Base-by-base conservation (phyloP, 2,329 filamentous ascomycete genomes). In the Pyrenophora teres region DNA sequence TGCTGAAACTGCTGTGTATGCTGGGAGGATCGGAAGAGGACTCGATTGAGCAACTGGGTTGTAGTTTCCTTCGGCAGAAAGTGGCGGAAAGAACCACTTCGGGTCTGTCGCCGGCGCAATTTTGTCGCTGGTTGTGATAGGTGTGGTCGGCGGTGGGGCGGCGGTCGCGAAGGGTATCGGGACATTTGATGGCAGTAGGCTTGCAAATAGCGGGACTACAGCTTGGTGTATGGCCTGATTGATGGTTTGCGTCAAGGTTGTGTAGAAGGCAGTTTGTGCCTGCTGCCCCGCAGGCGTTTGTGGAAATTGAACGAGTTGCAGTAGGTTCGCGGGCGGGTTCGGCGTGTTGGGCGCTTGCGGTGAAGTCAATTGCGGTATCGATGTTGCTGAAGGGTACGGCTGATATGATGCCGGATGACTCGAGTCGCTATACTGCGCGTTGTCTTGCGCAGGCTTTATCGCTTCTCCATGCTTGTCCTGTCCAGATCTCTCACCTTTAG, bases 201-300 rank as follows among this genome's bases (percentile, higher is more conserved):
- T 56, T 3, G 59, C 27, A 30, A 30, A 30, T 30, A 30, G 38
- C 21, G 37, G 43, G 15, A 27, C 49, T 21, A 67, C 62, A 9
- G 65, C 64, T 51, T 66, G 63, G n/a, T 63, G 57, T 2, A 68
- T 52, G 15, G 60, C 62, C 35, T 64, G 59, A 9, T 58, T 56
- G 30, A 69, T 68, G 4, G 59, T 62, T 41, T 65, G 63, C 4
- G 56, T 50, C 16, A 67, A 35, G 7, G 54, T 62, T 7, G 60
- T 48, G n/a, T 67, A 59, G 19, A 71, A 65, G 4, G 62, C 52
- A 27, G 40, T 62, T 44, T 68, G 68, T 8, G 62, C 65, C 31
- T 69, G 60, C 16, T 67, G 63, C n/a, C 60, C 65, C 4, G 59
- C 59, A n/a, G 65, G 64, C 6, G 66, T 70, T 45, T 68, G 65